Base-by-base conservation (phyloP, 805 yeast genomes). In the Metschnikowia henanensis region DNA sequence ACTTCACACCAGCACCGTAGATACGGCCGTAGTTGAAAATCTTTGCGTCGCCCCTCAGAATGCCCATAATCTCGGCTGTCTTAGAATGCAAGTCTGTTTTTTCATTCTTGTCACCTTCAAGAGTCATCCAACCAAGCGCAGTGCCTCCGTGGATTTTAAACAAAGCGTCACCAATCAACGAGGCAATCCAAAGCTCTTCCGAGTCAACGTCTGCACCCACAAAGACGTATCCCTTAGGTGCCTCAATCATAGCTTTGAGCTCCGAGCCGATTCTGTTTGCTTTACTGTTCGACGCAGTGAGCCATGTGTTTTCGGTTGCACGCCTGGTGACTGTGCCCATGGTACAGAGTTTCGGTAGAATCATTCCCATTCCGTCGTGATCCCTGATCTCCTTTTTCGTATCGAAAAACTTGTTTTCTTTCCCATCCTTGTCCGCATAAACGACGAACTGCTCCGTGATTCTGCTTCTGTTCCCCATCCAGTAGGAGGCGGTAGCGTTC, bases 121-220 rank as follows among this genome's bases (percentile, higher is more conserved):
- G 73, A 2, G 97, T 91, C 99, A 94, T 95, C 99, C 99, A 95
- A 0, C 98, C 97, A 42, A 95, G 77, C 0, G 98, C 96, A 0
- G 98, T 89, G 12, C 95, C 95, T 5, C 99, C 99, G 62, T 94
- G 99, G 19, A 87, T 69, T 26, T 84, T 80, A 64, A 92, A 88
- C 40, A 84, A 79, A 0, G 98, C 83, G 61, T 94, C 99, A 3
- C 99, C 97, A 25, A 92, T 83, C 19, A 95, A 68, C 16, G 97
- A 86, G 0, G 99, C 99, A 53, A 94, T 94, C 99, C 99, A 94
- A 33, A 94, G 72, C 60, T 94, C 99, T 60, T 94, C 99, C 30
- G 97, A 88, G 64, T 94, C 99, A 7, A 94, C 99, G 70, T 94
- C 99, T 0, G 99, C 99, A 8, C 99, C 99, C 7, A 94, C 96